Base-by-base conservation (phyloP, 805 yeast genomes). In the Lipomyces oligophaga region DNA sequence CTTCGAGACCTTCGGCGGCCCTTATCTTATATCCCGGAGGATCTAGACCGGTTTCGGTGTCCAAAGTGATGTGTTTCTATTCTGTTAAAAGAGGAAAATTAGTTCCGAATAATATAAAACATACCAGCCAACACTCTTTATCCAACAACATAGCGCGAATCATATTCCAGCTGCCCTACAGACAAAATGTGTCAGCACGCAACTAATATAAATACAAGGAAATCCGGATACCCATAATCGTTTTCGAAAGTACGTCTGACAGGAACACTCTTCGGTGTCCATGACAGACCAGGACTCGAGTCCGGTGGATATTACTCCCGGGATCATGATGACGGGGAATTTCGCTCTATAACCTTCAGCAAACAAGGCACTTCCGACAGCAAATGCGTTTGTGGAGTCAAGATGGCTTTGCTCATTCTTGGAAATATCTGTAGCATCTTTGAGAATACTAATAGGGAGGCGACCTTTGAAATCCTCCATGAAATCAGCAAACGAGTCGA, bases 261-360 rank as follows among this genome's bases (percentile, higher is more conserved):
- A 76, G 3, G 95, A 93, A 64, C 98, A 93, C 20, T 81, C 93
- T 2, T 71, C 77, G 4, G 82, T 75, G 8, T 88, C 88, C 27
- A 71, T 75, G 2, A 85, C 70, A 0, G 95, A 83, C 98, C 98
- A 93, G 39, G 88, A 81, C 65, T 93, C 98, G 30, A 93, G 72
- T 3, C 97, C 97, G 0, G 97, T 89, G 25, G 96, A 85, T 44
- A 86, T 85, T 11, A 90, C 97, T 3, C 98, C 98, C 0, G 98
- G 98, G 16, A 93, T 49, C 81, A 93, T 76, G 3, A 93, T 77
- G 11, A 93, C 95, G 5, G 95, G 95, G 65, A 78, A 75, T 54
- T 83, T 78, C 0, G 80, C 73, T 0, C 70, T 62, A 24, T 79
- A 67, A 30, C 79, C 76, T 20, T 76, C 77, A 8, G 65, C 61